Evolutionary conservation across 306 rosid species (phyloP).

Genomic region (Geum urbanum): DNA sequence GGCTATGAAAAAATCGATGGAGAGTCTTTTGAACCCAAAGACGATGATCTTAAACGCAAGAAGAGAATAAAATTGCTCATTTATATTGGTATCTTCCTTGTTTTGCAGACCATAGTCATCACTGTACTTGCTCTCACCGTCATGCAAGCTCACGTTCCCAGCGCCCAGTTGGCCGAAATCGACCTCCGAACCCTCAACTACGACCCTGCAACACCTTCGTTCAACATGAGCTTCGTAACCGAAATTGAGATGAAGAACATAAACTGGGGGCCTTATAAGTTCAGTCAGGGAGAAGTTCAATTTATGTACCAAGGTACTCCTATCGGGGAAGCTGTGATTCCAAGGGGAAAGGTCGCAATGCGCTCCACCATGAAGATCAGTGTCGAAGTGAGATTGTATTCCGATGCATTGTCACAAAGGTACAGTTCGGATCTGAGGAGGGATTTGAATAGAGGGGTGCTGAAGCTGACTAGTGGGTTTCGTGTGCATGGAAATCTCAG

Average conservation of each 20-base stretch:
- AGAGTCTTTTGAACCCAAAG: slow-evolving; percentile 7
- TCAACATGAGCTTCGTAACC: background rate
- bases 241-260: slow-evolving; percentile 3
- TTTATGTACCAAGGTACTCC: background rate
- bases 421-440: background rate
- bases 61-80: slow-evolving; percentile 22
- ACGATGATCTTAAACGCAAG: slow-evolving; percentile 14
- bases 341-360: slow-evolving; percentile 13
- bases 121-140: slow-evolving; percentile 6
- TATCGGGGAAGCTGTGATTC: background rate
- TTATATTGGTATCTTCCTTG: slow-evolving; percentile 17
- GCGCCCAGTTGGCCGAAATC: background rate
- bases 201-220: background rate
- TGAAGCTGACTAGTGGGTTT: background rate
- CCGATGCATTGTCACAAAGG: background rate
- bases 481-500: background rate
- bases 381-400: slow-evolving; percentile 3
- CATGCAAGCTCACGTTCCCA: background rate
- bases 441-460: background rate
- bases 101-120: slow-evolving; percentile 27
- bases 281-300: background rate
- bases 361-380: background rate
- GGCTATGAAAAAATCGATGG: slow-evolving; percentile 16
- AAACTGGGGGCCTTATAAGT: slow-evolving; percentile 7
- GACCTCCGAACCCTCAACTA: background rate